A percentile compares a stretch with the other conserved stretches of the same genome.
These are phyloP conservation scores for Teunomyces panamensis DNA, from an alignment of 805 yeast species.

Conservation along the genomic window DNA sequence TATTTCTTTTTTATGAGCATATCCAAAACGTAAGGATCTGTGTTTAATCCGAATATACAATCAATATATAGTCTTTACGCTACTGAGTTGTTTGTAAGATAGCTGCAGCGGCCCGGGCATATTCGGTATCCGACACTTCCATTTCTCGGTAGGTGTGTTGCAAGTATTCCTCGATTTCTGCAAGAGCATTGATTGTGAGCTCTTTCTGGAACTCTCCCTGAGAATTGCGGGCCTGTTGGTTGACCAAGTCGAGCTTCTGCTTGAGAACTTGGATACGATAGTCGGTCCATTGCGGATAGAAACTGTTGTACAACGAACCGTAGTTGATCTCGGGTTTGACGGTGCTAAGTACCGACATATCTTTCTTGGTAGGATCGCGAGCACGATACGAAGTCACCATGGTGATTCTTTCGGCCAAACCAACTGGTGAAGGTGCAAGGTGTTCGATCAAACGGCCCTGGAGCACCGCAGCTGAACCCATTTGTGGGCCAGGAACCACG, in stretches of 20 bases:
- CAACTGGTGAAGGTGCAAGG: conserved; percentile 45
- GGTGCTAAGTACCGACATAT: conserved; percentile 32
- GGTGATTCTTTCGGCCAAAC: conserved; percentile 37
- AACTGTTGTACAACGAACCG: conserved; percentile 33
- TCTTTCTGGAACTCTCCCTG: conserved; percentile 25
- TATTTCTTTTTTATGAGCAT: conserved; percentile 1
- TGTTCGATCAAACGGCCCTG: conserved; percentile 48
- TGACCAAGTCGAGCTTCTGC: conserved; percentile 22
- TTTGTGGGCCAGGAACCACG: conserved; percentile 36
- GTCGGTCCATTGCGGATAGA: conserved; percentile 37
- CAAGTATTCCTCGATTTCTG: conserved; percentile 23
- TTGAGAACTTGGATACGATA: conserved; percentile 27
- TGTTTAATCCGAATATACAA: conserved; percentile 1
- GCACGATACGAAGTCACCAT: conserved; percentile 43
- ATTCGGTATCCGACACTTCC: conserved; percentile 20
- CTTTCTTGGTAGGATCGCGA: conserved; percentile 24
- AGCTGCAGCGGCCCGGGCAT: conserved; percentile 8
- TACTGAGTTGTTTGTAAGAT: not conserved
- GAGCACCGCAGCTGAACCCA: conserved; percentile 49
- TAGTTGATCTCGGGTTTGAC: conserved; percentile 39
- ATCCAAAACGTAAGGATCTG: not conserved
- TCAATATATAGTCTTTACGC: conserved; percentile 1
- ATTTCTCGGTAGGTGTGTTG: conserved; percentile 29
- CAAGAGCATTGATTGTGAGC: conserved; percentile 12
- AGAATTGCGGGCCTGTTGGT: conserved; percentile 9